phyloP scores from a whole-genome alignment of 257 asterid species.

The Primulina huaijiensis region DNA sequence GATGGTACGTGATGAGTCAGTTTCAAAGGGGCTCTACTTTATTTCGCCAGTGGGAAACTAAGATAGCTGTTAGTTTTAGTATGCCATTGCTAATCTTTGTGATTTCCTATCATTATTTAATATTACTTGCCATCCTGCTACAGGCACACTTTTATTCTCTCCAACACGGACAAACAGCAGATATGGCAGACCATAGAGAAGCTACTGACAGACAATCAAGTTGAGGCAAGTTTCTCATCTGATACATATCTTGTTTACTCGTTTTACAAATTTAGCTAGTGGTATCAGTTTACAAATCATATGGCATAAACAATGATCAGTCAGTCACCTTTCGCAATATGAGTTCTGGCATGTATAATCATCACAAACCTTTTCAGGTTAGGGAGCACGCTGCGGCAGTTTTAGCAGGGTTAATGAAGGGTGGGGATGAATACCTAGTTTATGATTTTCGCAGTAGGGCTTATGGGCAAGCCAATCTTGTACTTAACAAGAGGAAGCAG shows the following conservation, averaged over 20 bases:
- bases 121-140: constrained; percentile 25
- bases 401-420: constrained; percentile 94
- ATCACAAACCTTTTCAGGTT: constrained; percentile 48
- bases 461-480: constrained; percentile 61
- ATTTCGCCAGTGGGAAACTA: constrained; percentile 22
- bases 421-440: constrained; percentile 70
- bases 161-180: constrained; percentile 59
- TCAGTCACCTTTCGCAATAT: constrained; percentile 12
- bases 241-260: not conserved
- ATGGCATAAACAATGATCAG: constrained; percentile 9
- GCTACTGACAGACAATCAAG: constrained; percentile 81
- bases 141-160: constrained; percentile 89
- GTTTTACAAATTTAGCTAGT: not conserved
- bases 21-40: constrained; percentile 14
- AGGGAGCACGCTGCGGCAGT: constrained; percentile 99
- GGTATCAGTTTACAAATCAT: not conserved
- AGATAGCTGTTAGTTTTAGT: constrained; percentile 15
- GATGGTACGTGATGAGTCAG: constrained; percentile 13
- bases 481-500: constrained; percentile 62
- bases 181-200: constrained; percentile 87
- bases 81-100: constrained; percentile 11
- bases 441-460: constrained; percentile 83
- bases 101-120: constrained; percentile 19
- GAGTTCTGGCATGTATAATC: constrained; percentile 18
- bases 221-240: constrained; percentile 66